phyloP scores from a whole-genome alignment of 2,329 filamentous ascomycete genomes.

The Dothistroma septosporum region DNA sequence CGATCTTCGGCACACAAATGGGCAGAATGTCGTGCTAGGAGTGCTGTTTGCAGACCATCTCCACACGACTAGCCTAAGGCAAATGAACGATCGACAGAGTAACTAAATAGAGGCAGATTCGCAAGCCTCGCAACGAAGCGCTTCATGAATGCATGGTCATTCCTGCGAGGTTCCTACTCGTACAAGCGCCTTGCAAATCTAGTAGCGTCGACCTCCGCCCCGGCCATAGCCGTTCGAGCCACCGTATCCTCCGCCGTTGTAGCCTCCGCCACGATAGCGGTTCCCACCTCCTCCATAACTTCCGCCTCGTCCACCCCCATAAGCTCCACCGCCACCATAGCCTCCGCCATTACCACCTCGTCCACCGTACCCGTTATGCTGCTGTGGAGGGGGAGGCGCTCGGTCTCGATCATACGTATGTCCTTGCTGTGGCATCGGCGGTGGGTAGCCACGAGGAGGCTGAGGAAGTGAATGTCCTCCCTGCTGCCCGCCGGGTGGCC shows the following conservation, averaged over 20 bases:
- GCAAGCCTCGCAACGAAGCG: neutral
- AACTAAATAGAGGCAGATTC: too few relatives aligned
- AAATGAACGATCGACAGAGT: neutral
- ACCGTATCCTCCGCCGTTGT: constrained; percentile 14
- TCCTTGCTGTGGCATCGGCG: constrained; percentile 19
- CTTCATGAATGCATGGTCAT: neutral
- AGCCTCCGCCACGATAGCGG: neutral
- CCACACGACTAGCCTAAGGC: neutral
- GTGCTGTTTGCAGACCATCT: neutral
- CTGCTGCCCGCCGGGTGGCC: constrained; percentile 22
- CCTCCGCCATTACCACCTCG: constrained; percentile 24
- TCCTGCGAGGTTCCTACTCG: neutral
- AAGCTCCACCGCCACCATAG: constrained; percentile 20
- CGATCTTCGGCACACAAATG: too few relatives aligned
- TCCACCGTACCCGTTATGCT: constrained; percentile 24
- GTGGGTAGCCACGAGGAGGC: constrained; percentile 10
- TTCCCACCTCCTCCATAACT: constrained; percentile 1
- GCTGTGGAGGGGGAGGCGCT: constrained; percentile 12
- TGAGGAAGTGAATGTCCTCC: constrained; percentile 8
- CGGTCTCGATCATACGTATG: constrained; percentile 15
- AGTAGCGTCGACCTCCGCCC: neutral
- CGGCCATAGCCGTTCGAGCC: constrained; percentile 7
- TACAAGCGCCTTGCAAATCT: neutral
- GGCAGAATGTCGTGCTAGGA: neutral
- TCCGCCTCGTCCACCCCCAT: constrained; percentile 4